A percentile compares a stretch with the other conserved stretches of the same genome.
phyloP scores from a whole-genome alignment of 352 stramenopile genomes.

The Globisporangium carolinianum region DNA sequence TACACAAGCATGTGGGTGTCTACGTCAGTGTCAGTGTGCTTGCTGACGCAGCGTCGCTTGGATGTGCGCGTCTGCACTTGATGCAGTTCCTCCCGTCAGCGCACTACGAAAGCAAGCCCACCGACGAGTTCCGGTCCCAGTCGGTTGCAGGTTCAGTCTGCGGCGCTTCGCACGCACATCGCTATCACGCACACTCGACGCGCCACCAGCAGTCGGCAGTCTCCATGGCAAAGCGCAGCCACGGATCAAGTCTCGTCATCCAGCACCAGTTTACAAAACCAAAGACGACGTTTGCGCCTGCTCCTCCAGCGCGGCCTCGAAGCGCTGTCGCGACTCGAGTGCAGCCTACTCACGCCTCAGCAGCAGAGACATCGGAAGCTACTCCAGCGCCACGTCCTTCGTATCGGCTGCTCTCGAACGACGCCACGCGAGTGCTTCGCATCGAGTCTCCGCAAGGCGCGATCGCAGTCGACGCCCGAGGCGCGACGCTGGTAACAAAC shows the following conservation, averaged over 20 bases:
- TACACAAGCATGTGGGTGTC: no score
- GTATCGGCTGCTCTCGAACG: conserved; percentile 46
- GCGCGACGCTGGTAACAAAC: conserved; percentile 12
- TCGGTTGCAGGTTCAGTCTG: conserved; percentile 13
- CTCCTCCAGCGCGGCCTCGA: not conserved
- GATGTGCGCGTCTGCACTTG: not conserved
- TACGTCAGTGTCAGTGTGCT: not conserved
- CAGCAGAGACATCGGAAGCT: not conserved
- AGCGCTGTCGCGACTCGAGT: not conserved
- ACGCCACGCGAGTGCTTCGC: conserved; percentile 39
- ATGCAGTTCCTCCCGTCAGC: conserved; percentile 39
- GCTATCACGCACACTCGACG: conserved; percentile 3
- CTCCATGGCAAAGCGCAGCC: conserved; percentile 5
- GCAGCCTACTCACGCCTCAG: not conserved
- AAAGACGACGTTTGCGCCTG: not conserved
- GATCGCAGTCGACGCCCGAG: conserved; percentile 11
- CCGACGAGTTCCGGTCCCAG: conserved; percentile 27
- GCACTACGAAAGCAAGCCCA: conserved; percentile 30
- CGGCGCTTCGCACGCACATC: not conserved
- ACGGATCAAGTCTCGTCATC: conserved; percentile 43
- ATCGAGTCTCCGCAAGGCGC: conserved; percentile 29
- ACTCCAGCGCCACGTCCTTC: conserved; percentile 12
- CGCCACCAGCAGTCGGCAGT: conserved; percentile 9
- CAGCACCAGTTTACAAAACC: conserved; percentile 37
- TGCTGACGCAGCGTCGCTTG: not conserved